phyloP scores from a whole-genome alignment of 2,329 filamentous ascomycete species.

The Paraphoma sp. region DNA sequence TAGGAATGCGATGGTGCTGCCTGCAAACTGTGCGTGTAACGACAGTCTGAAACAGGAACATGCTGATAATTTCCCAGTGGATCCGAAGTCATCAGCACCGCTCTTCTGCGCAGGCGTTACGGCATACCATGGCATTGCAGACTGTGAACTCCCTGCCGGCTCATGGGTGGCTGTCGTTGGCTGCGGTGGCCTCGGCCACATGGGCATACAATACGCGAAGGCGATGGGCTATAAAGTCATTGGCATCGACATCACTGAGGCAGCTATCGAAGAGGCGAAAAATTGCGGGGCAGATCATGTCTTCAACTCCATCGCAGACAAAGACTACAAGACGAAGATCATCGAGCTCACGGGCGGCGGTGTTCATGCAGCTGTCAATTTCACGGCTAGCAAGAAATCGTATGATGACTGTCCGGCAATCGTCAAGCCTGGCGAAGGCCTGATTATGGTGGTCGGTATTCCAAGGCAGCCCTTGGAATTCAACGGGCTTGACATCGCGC shows the following conservation, averaged over 20 bases:
- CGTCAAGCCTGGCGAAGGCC: slow-evolving; percentile 35
- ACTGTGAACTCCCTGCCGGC: slow-evolving; percentile 33
- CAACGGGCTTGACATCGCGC: slow-evolving; percentile 41
- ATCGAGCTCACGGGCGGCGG: slow-evolving; percentile 37
- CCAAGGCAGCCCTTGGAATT: slow-evolving; percentile 38
- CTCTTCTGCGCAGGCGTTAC: slow-evolving; percentile 43
- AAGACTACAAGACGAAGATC: slow-evolving; percentile 38
- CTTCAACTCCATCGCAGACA: slow-evolving; percentile 38
- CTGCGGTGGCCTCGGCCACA: slow-evolving; percentile 41
- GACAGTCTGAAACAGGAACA: not conserved
- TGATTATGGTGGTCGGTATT: slow-evolving; percentile 45
- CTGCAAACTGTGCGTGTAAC: slow-evolving; percentile 26
- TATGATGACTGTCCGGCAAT: slow-evolving; percentile 43
- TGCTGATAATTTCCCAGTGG: slow-evolving; percentile 22
- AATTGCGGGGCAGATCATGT: slow-evolving; percentile 40
- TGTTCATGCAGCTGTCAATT: slow-evolving; percentile 40
- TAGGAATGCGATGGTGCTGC: slow-evolving; percentile 35
- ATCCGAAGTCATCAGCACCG: slow-evolving; percentile 32
- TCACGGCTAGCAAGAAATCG: slow-evolving; percentile 39
- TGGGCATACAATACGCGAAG: slow-evolving; percentile 43
- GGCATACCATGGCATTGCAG: slow-evolving; percentile 37
- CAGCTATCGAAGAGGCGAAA: slow-evolving; percentile 37
- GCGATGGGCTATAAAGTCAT: slow-evolving; percentile 43
- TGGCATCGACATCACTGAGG: slow-evolving; percentile 37
- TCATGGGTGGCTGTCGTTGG: slow-evolving; percentile 40